These are phyloP conservation scores for Solanum medicagineum DNA, from an alignment of 257 asterid genomes.

Conservation along the genomic window DNA sequence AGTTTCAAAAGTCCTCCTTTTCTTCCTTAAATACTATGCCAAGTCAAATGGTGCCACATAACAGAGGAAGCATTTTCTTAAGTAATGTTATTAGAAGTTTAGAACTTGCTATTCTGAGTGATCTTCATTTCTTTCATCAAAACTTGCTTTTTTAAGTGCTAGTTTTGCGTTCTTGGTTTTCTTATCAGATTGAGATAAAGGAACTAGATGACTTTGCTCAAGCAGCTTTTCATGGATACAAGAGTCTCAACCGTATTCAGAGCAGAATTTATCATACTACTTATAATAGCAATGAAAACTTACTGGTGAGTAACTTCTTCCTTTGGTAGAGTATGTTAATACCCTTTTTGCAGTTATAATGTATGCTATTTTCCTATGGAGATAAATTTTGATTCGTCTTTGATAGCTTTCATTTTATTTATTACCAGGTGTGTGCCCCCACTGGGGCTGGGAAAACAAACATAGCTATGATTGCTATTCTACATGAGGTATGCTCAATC, in stretches of 20 bases:
- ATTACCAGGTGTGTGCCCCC: conserved; percentile 90
- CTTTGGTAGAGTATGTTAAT: neutral
- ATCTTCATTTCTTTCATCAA: neutral
- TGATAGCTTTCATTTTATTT: conserved; percentile 16
- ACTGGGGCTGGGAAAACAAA: conserved; percentile 99
- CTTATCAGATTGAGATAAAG: conserved; percentile 78
- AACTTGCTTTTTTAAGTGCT: neutral
- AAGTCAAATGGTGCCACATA: no score
- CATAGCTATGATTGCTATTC: conserved; percentile 86
- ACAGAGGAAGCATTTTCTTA: no score
- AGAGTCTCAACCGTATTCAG: conserved; percentile 90
- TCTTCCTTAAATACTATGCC: no score
- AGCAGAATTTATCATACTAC: conserved; percentile 90
- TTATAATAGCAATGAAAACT: conserved; percentile 69
- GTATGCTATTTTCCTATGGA: neutral
- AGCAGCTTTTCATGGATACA: conserved; percentile 97
- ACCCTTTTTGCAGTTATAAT: neutral
- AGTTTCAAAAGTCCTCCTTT: no score
- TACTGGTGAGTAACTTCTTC: conserved; percentile 48
- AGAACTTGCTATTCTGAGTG: neutral
- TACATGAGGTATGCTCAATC: conserved; percentile 64
- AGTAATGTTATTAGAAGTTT: no score
- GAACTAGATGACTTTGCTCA: conserved; percentile 93
- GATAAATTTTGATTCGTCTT: conserved; percentile 8
- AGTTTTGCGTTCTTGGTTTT: neutral